phyloP scores from a whole-genome alignment of 805 yeast species.

The Saccharomycopsis schoenii region DNA sequence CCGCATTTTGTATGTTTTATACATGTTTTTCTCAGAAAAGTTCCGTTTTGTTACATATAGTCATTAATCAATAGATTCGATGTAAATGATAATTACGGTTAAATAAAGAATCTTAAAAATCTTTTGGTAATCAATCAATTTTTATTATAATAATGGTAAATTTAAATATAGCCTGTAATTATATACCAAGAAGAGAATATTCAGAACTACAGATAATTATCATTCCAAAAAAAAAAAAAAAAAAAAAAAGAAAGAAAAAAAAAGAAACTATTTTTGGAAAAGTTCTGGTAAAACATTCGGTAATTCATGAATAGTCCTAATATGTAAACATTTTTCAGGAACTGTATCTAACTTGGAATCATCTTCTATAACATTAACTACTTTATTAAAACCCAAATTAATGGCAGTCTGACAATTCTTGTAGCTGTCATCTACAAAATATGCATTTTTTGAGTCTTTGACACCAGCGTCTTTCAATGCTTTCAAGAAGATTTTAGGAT shows the following conservation, averaged over 20 bases:
- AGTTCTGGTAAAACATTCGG: conserved; percentile 42
- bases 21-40: background rate
- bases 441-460: conserved; percentile 37
- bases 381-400: conserved; percentile 59
- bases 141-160: no score
- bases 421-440: conserved; percentile 83
- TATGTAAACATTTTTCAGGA: conserved; percentile 38
- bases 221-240: background rate
- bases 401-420: conserved; percentile 69
- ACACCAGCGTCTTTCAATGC: conserved; percentile 61
- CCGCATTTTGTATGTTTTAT: no score
- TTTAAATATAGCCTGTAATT: background rate
- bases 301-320: conserved; percentile 49
- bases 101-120: no score
- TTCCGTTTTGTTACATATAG: no score
- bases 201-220: background rate
- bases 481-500: conserved; percentile 51
- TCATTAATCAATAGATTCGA: no score
- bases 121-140: no score
- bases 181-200: background rate
- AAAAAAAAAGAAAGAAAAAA: background rate
- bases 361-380: conserved; percentile 68
- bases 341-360: conserved; percentile 37
- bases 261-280: conserved; percentile 23
- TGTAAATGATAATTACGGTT: no score